Base-by-base conservation (phyloP, 2,329 filamentous ascomycete genomes). In the Alternaria solani region DNA sequence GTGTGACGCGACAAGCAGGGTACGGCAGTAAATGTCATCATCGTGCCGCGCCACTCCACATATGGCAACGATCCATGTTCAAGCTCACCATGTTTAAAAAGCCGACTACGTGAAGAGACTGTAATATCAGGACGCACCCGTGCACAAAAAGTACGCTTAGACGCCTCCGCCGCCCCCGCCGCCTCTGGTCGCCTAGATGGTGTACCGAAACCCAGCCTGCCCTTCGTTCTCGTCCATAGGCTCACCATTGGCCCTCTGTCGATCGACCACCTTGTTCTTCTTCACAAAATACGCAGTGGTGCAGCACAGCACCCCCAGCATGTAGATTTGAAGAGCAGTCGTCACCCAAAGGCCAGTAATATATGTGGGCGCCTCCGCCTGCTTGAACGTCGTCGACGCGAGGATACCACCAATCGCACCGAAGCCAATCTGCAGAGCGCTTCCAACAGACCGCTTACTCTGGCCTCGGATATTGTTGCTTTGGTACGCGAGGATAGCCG, bases 331-430 rank as follows among this genome's bases (percentile, higher is more conserved):
- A 9, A 68, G 39, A 5, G 59, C 68, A 5, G 65, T 62, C 16
- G 61, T 62, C 2, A 69, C 62, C 66, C 68, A 72, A 9, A 72
- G 43, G 1, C 68, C 66, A 1, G 65, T 66, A 2, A 66, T 57
- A 49, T 73, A 73, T 3, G 39, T 57, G 1, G 71, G 71, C 4
- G 68, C 68, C 51, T 74, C 71, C 12, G 62, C 36, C 30, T 69
- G 59, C 6, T 58, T 51, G 46, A 74, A 74, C 2, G 66, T 66
- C 0, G 70, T 66, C 1, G 63, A 64, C 0, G 69, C 71, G n/a
- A 67, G 39, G 2, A 73, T 71, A 3, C 71, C 71, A 0, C 71
- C 71, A 47, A 74, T 72, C 0, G 64, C 70, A 14, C 71, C 69
- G 18, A 73, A 70, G 1, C 64, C 69, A n/a, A 69, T 70, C 53